Conservation (phyloP, 1,284 basidiomycete species). For the Sporisorium reilianum region DNA sequence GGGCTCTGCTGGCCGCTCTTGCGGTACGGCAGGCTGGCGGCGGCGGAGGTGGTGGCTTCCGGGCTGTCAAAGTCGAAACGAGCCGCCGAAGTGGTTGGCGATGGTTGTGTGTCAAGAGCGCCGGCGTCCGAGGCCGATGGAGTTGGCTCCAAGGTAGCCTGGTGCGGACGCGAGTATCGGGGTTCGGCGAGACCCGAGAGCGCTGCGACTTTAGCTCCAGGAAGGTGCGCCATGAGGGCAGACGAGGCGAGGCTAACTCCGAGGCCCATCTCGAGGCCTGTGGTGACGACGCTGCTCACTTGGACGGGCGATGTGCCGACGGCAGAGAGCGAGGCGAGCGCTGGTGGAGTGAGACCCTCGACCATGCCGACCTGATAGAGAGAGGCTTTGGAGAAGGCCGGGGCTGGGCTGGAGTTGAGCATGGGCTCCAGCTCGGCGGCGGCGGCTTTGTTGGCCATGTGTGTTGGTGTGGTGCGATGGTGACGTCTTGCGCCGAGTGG, state of each 20-base stretch:
- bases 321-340: constrained; percentile 24
- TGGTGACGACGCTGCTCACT: constrained; percentile 54
- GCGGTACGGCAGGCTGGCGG: constrained; percentile 29
- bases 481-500: constrained; percentile 19
- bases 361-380: constrained; percentile 49
- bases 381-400: constrained; percentile 32
- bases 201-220: constrained; percentile 28
- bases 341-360: constrained; percentile 47
- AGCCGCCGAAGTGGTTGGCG: constrained; percentile 1
- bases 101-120: constrained; percentile 1
- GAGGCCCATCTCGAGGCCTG: constrained; percentile 61
- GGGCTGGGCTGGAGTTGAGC: constrained; percentile 19
- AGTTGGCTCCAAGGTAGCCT: constrained; percentile 15
- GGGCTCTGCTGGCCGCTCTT: constrained; percentile 17
- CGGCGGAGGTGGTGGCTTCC: constrained; percentile 22
- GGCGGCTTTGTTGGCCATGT: constrained; percentile 1
- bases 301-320: constrained; percentile 31
- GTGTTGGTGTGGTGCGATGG: background rate
- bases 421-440: constrained; percentile 14
- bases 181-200: constrained; percentile 48
- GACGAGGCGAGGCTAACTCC: constrained; percentile 53
- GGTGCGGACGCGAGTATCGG: constrained; percentile 39
- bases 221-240: constrained; percentile 40
- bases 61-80: constrained; percentile 17
- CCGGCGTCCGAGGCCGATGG: background rate